A percentile compares a stretch with the other conserved stretches of the same genome.
Evolutionary conservation across 1,139 yeast species (phyloP).

Genomic region (Saccharomycopsis phalli): DNA sequence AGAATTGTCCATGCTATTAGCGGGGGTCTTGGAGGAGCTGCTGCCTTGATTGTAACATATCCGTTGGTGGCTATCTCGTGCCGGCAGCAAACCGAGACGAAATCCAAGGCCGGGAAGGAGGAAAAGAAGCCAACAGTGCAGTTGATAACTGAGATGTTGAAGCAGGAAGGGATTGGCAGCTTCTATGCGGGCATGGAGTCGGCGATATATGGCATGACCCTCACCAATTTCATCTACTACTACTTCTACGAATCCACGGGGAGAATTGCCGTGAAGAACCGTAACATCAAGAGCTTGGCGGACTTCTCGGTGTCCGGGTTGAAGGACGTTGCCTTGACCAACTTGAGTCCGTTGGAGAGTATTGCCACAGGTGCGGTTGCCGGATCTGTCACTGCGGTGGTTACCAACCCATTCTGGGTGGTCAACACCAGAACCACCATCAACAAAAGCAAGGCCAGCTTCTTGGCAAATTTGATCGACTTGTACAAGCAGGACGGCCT

Average conservation of each 20-base stretch:
- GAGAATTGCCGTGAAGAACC: conserved; percentile 39
- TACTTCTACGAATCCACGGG: conserved; percentile 76
- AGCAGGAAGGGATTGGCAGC: conserved; percentile 48
- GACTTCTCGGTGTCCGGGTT: conserved; percentile 22
- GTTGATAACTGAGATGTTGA: conserved; percentile 40
- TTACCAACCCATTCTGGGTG: conserved; percentile 95
- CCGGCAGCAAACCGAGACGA: conserved; percentile 64
- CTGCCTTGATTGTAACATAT: conserved; percentile 76
- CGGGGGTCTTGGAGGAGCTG: conserved; percentile 90
- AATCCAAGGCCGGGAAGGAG: conserved; percentile 15
- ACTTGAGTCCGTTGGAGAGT: conserved; percentile 60
- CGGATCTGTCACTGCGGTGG: conserved; percentile 75
- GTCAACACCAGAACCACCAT: conserved; percentile 84
- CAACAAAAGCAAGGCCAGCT: conserved; percentile 29
- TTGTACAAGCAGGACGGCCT: conserved; percentile 68
- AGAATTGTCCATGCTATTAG: conserved; percentile 79
- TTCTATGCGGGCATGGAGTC: conserved; percentile 81
- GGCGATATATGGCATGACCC: conserved; percentile 77
- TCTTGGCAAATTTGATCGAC: conserved; percentile 43
- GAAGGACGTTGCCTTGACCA: conserved; percentile 24
- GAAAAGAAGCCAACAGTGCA: conserved; percentile 21
- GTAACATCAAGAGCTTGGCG: conserved; percentile 27
- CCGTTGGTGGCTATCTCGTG: conserved; percentile 82
- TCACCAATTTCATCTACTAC: conserved; percentile 83
- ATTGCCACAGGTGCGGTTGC: conserved; percentile 79